Evolutionary conservation across 78 protist genomes (phyloP).

Genomic region (Anaeramoeba flamelloides): DNA sequence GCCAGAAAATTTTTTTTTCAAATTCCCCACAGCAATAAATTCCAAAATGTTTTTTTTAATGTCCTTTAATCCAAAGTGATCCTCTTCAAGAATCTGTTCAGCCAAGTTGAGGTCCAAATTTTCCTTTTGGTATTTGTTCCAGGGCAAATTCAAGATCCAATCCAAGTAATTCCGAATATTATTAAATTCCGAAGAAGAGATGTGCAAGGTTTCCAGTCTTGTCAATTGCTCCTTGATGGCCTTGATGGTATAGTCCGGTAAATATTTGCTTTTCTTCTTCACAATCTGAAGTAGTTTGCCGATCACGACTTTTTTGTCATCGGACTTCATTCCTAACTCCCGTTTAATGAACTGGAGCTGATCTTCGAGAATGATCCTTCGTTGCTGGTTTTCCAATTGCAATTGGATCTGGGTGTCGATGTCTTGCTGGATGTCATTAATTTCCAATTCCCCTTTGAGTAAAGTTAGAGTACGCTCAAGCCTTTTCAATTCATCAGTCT

Average conservation of each 20-base stretch:
- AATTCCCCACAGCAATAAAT: conserved; percentile 66
- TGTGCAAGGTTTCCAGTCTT: conserved; percentile 9
- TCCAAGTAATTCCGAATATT: conserved; percentile 77
- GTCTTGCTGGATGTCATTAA: too few species aligned
- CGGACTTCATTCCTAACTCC: neutral
- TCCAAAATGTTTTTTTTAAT: conserved; percentile 77
- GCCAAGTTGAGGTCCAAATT: neutral
- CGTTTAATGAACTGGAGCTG: neutral
- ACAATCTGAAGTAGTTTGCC: neutral
- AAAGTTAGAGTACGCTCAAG: too few species aligned
- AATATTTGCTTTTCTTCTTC: neutral
- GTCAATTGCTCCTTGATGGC: conserved; percentile 36
- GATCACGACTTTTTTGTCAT: neutral
- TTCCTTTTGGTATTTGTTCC: conserved; percentile 33
- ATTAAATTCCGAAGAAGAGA: conserved; percentile 50
- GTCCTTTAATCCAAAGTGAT: conserved; percentile 71
- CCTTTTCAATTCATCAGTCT: too few species aligned
- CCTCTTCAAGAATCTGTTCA: conserved; percentile 27
- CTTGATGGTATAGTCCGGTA: conserved; percentile 9
- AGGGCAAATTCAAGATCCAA: conserved; percentile 72
- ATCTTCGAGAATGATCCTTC: neutral
- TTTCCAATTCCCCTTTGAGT: too few species aligned
- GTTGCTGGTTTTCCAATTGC: conserved; percentile 58
- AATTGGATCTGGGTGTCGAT: conserved; percentile 89
- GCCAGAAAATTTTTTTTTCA: conserved; percentile 48